Conservation (phyloP, 345 rosid genomes). For the Cardamine occulta region DNA sequence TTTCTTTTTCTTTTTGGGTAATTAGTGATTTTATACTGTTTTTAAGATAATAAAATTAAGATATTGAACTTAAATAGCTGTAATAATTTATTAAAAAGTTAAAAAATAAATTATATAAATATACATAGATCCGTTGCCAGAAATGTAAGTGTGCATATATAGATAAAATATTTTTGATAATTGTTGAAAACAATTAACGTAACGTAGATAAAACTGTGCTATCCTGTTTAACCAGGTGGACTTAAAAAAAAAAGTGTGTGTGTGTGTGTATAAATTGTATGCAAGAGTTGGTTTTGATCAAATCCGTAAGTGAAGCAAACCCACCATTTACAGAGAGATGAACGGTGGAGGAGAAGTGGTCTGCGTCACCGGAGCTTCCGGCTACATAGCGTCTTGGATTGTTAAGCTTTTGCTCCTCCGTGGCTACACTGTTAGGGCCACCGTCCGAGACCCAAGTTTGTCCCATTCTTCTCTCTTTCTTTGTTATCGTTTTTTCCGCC, state of each 20-base stretch:
- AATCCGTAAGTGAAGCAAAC: not conserved
- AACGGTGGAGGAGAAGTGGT: conserved; percentile 45
- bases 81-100: not conserved
- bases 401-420: conserved; percentile 55
- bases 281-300: not conserved
- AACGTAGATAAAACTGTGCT: not conserved
- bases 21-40: not conserved
- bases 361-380: conserved; percentile 61
- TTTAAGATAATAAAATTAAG: not conserved
- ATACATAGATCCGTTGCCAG: not conserved
- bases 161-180: not conserved
- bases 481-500: not conserved
- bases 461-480: not conserved
- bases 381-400: conserved; percentile 58
- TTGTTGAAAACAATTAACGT: too few relatives aligned
- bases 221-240: not conserved
- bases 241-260: not conserved
- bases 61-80: not conserved
- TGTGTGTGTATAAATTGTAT: not conserved
- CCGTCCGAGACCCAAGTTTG: conserved; percentile 55
- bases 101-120: not conserved
- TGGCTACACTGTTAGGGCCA: conserved; percentile 55
- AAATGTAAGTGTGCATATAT: not conserved
- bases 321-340: conserved; percentile 17
- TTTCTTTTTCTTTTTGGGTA: not conserved